Evolutionary conservation across 768 basidiomycete species (phyloP), one percentile per base, ranked within the genome.

Genomic region (Floccularia luteovirens): DNA sequence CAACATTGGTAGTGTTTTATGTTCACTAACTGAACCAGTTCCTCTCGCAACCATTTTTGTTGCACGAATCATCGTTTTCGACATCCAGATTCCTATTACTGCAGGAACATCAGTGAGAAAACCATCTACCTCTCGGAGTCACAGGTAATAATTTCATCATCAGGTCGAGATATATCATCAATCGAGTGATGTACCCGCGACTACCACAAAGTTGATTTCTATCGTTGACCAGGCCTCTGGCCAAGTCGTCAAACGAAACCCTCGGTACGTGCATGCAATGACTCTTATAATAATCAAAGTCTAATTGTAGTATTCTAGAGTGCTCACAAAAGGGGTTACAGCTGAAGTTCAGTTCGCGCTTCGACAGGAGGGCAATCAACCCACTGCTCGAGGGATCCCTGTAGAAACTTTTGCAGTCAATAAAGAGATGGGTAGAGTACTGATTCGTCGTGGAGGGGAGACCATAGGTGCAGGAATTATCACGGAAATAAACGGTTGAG

Each of bases 121-220:
- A 4, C n/a, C 34, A 13, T 44, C 21, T 10, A 3, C 28, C 10
- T 24, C 23, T 6, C 10, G 12, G 6, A 24, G n/a, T 5, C 16
- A 7, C 30, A 3, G 8, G 19, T 23, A 20, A 35, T 31, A 2
- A 28, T 42, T 19, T 24, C 24, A 8, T 25, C 28, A 7, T 4
- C 50, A 89, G 90, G 73, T 98, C 32, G 96, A 99, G 57, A 64
- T 99, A 8, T 98, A 90, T 63, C 90, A 96, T 54, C 93, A 99
- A 54, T 93, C 91, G 1, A 74, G 78, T 31, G 90, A 98, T 55
- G 78, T 94, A 2, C 91, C 96, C 6, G 94, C 91, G 1, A 88
- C 83, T 8, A 75, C 96, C 38, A 76, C 79, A 3, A 90, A 83
- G 49, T 69, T 98, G 21, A 58, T 87, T n/a, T 71, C 83, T 1